A percentile compares a stretch with the other conserved stretches of the same genome.
phyloP scores from a whole-genome alignment of 1,139 yeast species.

The Hemisphaericaspora xylofermentans region DNA sequence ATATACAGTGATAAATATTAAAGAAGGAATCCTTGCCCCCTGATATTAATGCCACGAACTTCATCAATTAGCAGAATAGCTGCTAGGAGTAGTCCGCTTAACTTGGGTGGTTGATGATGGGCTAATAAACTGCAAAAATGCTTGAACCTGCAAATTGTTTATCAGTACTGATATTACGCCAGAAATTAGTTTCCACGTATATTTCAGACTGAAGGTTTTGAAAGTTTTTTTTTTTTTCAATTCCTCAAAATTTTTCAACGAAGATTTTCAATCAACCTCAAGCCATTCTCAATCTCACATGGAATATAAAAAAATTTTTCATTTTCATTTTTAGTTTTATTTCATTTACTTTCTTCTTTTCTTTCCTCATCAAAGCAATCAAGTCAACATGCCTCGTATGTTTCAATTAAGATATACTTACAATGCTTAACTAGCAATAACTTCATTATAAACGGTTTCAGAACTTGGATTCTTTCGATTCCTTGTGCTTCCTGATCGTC shows the following conservation, averaged over 20 bases:
- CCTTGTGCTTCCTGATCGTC: slow-evolving; percentile 18
- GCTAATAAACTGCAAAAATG: not conserved
- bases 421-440: slow-evolving; percentile 6
- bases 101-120: no score
- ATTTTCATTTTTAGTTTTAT: slow-evolving; percentile 5
- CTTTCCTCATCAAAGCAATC: slow-evolving; percentile 13
- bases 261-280: no score
- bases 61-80: slow-evolving; percentile 53
- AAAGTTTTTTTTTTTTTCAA: slow-evolving; percentile 1
- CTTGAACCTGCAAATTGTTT: slow-evolving; percentile 1
- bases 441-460: slow-evolving; percentile 15
- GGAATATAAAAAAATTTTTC: slow-evolving; percentile 12
- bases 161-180: slow-evolving; percentile 2
- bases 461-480: slow-evolving; percentile 8
- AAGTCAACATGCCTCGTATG: slow-evolving; percentile 56
- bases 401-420: slow-evolving; percentile 17
- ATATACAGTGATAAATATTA: slow-evolving; percentile 79
- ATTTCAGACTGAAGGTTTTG: not conserved
- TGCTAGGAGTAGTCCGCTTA: not conserved
- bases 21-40: slow-evolving; percentile 97
- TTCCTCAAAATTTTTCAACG: not conserved
- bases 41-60: slow-evolving; percentile 85
- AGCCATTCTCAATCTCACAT: not conserved
- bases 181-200: not conserved
- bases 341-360: slow-evolving; percentile 15